These are phyloP conservation scores for Punica granatum DNA, from an alignment of 345 rosid species.

Conservation along the genomic window DNA sequence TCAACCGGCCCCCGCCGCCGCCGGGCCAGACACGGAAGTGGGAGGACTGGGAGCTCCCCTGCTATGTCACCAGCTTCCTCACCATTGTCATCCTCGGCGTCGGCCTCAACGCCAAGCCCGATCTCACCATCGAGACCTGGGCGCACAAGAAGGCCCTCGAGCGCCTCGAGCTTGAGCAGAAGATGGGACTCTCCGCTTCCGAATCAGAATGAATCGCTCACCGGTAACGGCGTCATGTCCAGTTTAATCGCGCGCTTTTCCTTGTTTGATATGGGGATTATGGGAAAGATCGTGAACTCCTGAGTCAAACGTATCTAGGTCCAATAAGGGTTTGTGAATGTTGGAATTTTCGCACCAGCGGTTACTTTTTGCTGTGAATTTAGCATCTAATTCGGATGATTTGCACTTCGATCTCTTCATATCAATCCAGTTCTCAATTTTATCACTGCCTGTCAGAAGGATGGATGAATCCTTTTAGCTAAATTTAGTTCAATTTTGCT, in stretches of 20 bases:
- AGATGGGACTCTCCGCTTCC: conserved; percentile 2
- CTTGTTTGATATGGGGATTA: neutral
- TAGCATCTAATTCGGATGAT: neutral
- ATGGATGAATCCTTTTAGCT: neutral
- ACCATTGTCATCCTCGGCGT: conserved; percentile 93
- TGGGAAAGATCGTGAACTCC: neutral
- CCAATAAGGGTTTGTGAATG: neutral
- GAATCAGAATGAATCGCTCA: conserved; percentile 9
- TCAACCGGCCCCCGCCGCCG: conserved; percentile 68
- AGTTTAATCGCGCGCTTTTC: neutral
- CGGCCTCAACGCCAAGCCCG: conserved; percentile 96
- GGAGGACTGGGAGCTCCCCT: conserved; percentile 99
- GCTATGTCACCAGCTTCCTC: conserved; percentile 95
- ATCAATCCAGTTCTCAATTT: neutral
- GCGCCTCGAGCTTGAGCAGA: conserved; percentile 67
- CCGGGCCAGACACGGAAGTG: conserved; percentile 85
- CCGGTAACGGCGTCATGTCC: neutral
- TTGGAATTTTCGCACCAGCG: neutral
- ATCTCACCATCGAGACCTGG: conserved; percentile 99
- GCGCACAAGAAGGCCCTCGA: conserved; percentile 95
- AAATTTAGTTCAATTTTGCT: neutral
- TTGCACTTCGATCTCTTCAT: neutral
- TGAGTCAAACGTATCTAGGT: neutral
- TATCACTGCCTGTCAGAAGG: neutral
- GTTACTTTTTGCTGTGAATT: neutral